Evolutionary conservation across 805 yeast genomes (phyloP).

Genomic region (Ogataea degrootiae): DNA sequence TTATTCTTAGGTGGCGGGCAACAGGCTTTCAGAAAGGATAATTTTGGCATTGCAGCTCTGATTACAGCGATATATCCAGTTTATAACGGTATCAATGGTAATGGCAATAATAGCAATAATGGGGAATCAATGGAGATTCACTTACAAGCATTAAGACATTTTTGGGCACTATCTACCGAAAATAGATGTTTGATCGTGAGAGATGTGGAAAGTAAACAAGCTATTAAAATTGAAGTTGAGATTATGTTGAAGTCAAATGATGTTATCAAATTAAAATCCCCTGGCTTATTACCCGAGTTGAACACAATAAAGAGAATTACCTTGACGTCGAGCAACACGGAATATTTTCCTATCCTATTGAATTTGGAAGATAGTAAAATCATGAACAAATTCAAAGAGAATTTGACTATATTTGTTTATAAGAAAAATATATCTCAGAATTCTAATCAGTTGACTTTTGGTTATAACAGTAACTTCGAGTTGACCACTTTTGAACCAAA

Average conservation of each 20-base stretch:
- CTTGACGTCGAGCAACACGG: slow-evolving; percentile 30
- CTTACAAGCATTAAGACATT: slow-evolving; percentile 79
- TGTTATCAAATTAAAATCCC: slow-evolving; percentile 39
- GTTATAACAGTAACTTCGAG: slow-evolving; percentile 1
- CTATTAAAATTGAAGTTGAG: slow-evolving; percentile 43
- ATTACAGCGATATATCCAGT: slow-evolving; percentile 76
- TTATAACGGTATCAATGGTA: slow-evolving; percentile 31
- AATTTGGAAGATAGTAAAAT: slow-evolving; percentile 36
- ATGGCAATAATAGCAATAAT: slow-evolving; percentile 19
- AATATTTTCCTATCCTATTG: slow-evolving; percentile 45
- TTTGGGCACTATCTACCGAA: slow-evolving; percentile 84
- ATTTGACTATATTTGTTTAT: slow-evolving; percentile 48
- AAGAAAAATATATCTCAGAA: slow-evolving; percentile 38
- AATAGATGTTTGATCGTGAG: slow-evolving; percentile 76
- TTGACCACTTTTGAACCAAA: background rate
- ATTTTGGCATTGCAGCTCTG: slow-evolving; percentile 63
- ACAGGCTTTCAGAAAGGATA: slow-evolving; percentile 63
- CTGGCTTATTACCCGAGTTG: slow-evolving; percentile 65
- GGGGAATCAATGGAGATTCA: slow-evolving; percentile 49
- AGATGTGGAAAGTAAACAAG: slow-evolving; percentile 57
- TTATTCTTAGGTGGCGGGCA: slow-evolving; percentile 91
- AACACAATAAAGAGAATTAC: slow-evolving; percentile 48
- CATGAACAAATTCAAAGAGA: slow-evolving; percentile 36
- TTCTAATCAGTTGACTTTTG: slow-evolving; percentile 13
- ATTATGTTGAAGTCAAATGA: slow-evolving; percentile 35